Percentiles rank a stretch among this genome's conserved stretches.
phyloP scores from a whole-genome alignment of 1,139 yeast species.

The Taphrina pruni region DNA sequence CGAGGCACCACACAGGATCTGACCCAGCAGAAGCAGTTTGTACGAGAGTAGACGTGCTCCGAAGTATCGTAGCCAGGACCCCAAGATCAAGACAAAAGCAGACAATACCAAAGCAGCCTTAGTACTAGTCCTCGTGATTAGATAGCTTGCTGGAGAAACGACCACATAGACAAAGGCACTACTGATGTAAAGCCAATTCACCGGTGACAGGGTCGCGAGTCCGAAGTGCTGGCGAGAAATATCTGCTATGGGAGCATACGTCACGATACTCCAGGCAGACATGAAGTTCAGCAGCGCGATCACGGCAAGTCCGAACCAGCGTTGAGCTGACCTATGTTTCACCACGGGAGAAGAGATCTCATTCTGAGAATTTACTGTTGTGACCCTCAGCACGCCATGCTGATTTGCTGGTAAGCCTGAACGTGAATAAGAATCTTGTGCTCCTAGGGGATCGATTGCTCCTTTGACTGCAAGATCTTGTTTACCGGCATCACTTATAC shows the following conservation, averaged over 20 bases:
- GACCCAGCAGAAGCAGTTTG: slow-evolving; percentile 52
- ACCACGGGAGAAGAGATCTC: neutral
- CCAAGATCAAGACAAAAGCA: slow-evolving; percentile 49
- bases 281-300: slow-evolving; percentile 51
- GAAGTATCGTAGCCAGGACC: slow-evolving; percentile 45
- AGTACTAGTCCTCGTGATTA: slow-evolving; percentile 43
- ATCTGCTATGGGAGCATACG: slow-evolving; percentile 51
- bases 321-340: neutral
- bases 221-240: slow-evolving; percentile 48
- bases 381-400: neutral
- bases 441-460: no score
- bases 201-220: slow-evolving; percentile 49
- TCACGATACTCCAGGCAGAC: slow-evolving; percentile 49
- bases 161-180: slow-evolving; percentile 51
- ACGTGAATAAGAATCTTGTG: no score
- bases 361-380: neutral
- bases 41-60: slow-evolving; percentile 34
- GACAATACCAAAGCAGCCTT: slow-evolving; percentile 48
- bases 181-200: slow-evolving; percentile 53
- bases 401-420: no score
- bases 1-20: slow-evolving; percentile 52
- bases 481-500: no score
- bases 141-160: slow-evolving; percentile 45
- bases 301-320: slow-evolving; percentile 52
- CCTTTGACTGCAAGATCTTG: no score